These are phyloP conservation scores for Bimuria novae-zelandiae DNA, from an alignment of 2,329 filamentous ascomycete genomes.

Conservation along the genomic window DNA sequence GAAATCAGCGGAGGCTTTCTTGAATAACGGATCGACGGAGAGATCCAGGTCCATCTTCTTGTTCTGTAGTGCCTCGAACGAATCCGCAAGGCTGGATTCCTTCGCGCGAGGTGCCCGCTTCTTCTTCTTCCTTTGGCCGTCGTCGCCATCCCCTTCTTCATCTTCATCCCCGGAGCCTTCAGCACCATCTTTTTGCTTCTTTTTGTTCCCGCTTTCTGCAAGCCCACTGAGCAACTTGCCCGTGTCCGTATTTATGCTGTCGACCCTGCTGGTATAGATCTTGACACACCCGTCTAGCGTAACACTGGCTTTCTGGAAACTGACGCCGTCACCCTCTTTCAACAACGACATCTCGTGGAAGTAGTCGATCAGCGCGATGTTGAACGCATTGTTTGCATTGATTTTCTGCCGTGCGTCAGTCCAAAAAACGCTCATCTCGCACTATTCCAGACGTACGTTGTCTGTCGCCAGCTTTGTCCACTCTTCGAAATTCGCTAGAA, in stretches of 20 bases:
- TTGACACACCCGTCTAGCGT: constrained; percentile 98
- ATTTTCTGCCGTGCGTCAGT: constrained; percentile 59
- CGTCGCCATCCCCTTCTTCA: constrained; percentile 66
- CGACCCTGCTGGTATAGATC: constrained; percentile 97
- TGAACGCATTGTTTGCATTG: constrained; percentile 98
- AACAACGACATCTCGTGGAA: constrained; percentile 98
- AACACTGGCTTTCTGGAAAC: constrained; percentile 98
- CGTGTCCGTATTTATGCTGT: constrained; percentile 97
- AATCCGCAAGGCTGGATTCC: constrained; percentile 89
- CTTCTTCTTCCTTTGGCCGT: constrained; percentile 64
- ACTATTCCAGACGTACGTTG: constrained; percentile 58
- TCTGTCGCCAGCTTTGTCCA: constrained; percentile 99
- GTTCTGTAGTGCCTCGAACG: constrained; percentile 84
- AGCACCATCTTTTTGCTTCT: constrained; percentile 43
- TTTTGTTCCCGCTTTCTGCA: constrained; percentile 77
- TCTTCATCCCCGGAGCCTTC: constrained; percentile 49
- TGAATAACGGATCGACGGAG: constrained; percentile 96
- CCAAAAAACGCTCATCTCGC: background rate
- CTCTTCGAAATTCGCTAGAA: constrained; percentile 97
- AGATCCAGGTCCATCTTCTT: constrained; percentile 99
- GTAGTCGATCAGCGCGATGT: constrained; percentile 99
- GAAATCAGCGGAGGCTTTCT: constrained; percentile 97
- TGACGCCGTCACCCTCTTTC: constrained; percentile 95
- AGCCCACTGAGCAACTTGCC: constrained; percentile 92
- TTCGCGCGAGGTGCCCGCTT: constrained; percentile 84